Evolutionary conservation across 495 filamentous ascomycete species (phyloP).

Genomic region (Lophiotrema nucula): DNA sequence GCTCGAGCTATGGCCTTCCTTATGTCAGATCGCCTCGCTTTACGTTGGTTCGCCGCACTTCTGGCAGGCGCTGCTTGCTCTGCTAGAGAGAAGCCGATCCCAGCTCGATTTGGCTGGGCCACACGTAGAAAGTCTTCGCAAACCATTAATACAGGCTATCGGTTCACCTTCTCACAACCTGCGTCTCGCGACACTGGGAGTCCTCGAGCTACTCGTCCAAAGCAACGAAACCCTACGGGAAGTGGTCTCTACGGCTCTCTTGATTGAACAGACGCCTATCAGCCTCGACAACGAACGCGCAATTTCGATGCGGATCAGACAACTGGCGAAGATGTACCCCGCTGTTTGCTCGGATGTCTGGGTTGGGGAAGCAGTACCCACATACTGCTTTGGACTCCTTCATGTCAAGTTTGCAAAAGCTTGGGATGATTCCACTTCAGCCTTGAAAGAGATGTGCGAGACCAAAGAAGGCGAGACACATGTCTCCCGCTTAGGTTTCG

Average conservation of each 20-base stretch:
- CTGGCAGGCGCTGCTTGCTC: conserved; percentile 26
- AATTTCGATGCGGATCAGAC: conserved; percentile 80
- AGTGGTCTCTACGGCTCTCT: conserved; percentile 53
- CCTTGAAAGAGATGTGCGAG: conserved; percentile 72
- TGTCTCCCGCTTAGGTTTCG: conserved; percentile 70
- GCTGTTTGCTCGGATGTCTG: conserved; percentile 55
- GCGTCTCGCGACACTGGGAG: conserved; percentile 65
- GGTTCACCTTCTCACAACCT: conserved; percentile 68
- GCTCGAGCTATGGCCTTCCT: conserved; percentile 14
- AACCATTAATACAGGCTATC: conserved; percentile 67
- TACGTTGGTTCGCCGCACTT: conserved; percentile 19
- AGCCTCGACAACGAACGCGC: conserved; percentile 70
- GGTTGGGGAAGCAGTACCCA: conserved; percentile 69
- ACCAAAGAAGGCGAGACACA: conserved; percentile 67
- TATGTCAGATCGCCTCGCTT: conserved; percentile 13
- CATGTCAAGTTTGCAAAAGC: conserved; percentile 77
- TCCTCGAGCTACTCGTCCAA: conserved; percentile 54
- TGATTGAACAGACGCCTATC: conserved; percentile 75
- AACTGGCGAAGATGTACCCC: conserved; percentile 63
- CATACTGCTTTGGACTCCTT: conserved; percentile 85
- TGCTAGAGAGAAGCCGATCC: neutral
- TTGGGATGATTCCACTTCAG: conserved; percentile 78
- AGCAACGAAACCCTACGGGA: conserved; percentile 24
- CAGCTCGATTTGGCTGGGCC: conserved; percentile 7
- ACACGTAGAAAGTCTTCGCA: conserved; percentile 53